phyloP scores from a whole-genome alignment of 306 rosid species.

The cucumber (Cucumis sativus) region DNA sequence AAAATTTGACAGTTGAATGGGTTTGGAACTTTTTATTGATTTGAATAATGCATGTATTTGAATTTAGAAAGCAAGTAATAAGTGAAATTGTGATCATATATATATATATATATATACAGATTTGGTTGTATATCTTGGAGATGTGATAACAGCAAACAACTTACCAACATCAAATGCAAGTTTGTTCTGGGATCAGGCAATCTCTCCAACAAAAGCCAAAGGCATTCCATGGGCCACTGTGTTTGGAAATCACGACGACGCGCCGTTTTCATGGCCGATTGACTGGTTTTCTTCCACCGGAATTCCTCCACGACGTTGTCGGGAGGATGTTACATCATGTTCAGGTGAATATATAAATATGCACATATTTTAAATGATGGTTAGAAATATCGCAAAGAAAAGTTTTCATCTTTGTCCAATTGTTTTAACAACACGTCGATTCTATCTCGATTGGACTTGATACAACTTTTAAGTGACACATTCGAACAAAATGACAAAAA shows the following conservation, averaged over 20 bases:
- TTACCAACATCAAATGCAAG: conserved; percentile 53
- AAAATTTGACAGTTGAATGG: too few relatives aligned
- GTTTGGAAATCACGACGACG: conserved; percentile 86
- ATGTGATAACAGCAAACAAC: conserved; percentile 77
- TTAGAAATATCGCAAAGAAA: too few relatives aligned
- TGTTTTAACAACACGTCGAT: too few relatives aligned
- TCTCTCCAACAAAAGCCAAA: conserved; percentile 50
- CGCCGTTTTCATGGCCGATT: conserved; percentile 62
- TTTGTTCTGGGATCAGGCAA: conserved; percentile 72
- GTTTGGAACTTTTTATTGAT: too few relatives aligned
- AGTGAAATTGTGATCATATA: conserved; percentile 4
- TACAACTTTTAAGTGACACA: too few relatives aligned
- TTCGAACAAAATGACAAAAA: too few relatives aligned
- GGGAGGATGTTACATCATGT: conserved; percentile 15
- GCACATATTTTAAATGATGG: too few relatives aligned
- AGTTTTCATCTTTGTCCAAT: too few relatives aligned
- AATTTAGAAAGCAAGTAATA: background rate
- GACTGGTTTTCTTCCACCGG: conserved; percentile 70
- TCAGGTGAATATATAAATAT: conserved; percentile 28
- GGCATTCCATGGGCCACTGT: conserved; percentile 73
- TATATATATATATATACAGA: conserved; percentile 14
- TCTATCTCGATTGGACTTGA: too few relatives aligned
- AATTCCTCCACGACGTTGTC: conserved; percentile 46
- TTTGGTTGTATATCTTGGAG: conserved; percentile 86
- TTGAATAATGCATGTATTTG: background rate